Evolutionary conservation across 176 grass and related monocot genomes (phyloP), one percentile per base, ranked within the genome.

Genomic region (Miscanthus lutarioriparius): DNA sequence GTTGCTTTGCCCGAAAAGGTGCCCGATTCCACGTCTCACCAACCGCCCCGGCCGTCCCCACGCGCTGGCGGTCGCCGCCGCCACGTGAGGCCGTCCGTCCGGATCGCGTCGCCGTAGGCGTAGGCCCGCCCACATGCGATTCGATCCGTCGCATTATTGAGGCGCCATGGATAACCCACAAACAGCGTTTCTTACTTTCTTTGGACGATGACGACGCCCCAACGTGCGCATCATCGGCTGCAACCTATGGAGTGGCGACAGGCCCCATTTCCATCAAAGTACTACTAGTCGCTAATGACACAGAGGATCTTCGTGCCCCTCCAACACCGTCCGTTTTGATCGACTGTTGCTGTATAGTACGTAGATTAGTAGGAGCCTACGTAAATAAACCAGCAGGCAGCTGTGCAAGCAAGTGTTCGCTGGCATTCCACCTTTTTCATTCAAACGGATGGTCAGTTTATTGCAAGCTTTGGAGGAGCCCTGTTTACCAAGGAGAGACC

Each of bases 1-100:
- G 38, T 71, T 71, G 68, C 68, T 71, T 71, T 71, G 22, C 68
- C 68, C 37, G n/a, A 41, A 70, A 70, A 70, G 67, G 4, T 23
- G 20, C 1, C 68, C 37, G 68, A 13, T 6, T 15, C 37, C 37
- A 37, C 32, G 12, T 16, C 62, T 15, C 62, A 10, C 66, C 67
- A 69, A 69, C 44, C 44, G 45, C 45, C 6, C 67, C 65, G 33
- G 35, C 4, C 33, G 16, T 19, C 35, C 9, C 69, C 68, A 12
- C 38, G 20, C 22, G 22, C 67, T 19, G 43, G 37, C 36, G 36
- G 67, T 41, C 20, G 67, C 68, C 67, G 9, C 54, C 56, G 58
- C 76, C 76, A 64, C 76, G 76, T 78, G 76, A 77, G 35, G 10
- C 1, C 0, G 12, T 44, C 17, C 43, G 48, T 15, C 8, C 20